Evolutionary conservation across 306 rosid species (phyloP).

Genomic region (Rosa persica): DNA sequence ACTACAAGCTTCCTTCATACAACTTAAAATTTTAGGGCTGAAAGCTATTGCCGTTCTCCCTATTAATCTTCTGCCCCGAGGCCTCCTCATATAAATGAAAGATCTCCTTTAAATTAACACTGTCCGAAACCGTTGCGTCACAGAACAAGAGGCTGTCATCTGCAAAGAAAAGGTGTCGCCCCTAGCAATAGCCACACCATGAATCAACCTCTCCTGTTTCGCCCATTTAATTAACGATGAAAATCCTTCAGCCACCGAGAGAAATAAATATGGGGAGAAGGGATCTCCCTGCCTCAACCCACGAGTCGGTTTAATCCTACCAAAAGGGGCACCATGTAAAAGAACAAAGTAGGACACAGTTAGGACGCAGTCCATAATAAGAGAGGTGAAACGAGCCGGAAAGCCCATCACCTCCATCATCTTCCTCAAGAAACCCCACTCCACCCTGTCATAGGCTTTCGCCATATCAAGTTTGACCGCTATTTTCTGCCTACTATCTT

Average conservation of each 20-base stretch:
- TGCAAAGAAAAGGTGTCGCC: not conserved
- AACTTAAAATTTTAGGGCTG: too few relatives aligned
- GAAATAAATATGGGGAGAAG: not conserved
- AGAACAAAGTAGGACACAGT: not conserved
- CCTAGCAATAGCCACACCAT: not conserved
- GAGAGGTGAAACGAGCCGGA: fast-evolving
- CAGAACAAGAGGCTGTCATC: too few relatives aligned
- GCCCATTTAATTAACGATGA: not conserved
- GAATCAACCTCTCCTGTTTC: not conserved
- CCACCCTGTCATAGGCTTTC: not conserved
- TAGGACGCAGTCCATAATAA: not conserved
- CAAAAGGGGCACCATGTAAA: not conserved
- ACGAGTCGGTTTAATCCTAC: not conserved
- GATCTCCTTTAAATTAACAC: too few relatives aligned
- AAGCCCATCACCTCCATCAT: not conserved
- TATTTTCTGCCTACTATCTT: not conserved
- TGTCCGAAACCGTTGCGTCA: too few relatives aligned
- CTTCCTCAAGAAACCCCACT: not conserved
- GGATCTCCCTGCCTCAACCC: not conserved
- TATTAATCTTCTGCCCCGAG: too few relatives aligned
- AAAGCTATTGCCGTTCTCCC: too few relatives aligned
- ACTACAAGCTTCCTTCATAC: too few relatives aligned
- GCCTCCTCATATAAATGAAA: too few relatives aligned
- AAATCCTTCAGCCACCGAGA: not conserved
- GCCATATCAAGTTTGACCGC: not conserved